Evolutionary conservation across 2,329 filamentous ascomycete species (phyloP).

Genomic region (Fusarium sp.): DNA sequence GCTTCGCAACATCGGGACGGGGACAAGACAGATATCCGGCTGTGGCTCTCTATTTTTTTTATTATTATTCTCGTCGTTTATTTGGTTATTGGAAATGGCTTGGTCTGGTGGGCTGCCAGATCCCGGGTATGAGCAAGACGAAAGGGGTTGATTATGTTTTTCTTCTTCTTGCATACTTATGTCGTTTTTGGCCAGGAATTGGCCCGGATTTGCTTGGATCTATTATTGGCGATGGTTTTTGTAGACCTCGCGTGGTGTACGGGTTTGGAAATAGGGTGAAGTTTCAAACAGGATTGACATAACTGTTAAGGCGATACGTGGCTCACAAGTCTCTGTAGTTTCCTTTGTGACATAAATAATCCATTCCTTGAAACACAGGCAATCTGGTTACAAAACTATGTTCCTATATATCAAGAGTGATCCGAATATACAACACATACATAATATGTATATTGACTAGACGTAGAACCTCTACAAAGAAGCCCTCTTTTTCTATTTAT

Average conservation of each 20-base stretch:
- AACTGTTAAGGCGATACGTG: conserved; percentile 14
- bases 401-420: neutral
- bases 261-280: conserved; percentile 20
- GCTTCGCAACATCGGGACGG: conserved; percentile 5
- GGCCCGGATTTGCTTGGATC: conserved; percentile 12
- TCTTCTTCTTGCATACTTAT: conserved; percentile 20
- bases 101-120: conserved; percentile 6
- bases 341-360: conserved; percentile 8
- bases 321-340: conserved; percentile 2
- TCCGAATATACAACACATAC: neutral
- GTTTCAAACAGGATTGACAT: conserved; percentile 14
- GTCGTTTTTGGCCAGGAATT: conserved; percentile 13
- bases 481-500: neutral
- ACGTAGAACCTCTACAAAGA: neutral
- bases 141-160: conserved; percentile 2
- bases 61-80: neutral
- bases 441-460: neutral
- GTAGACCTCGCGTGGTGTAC: conserved; percentile 17
- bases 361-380: neutral
- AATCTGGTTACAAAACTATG: neutral
- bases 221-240: conserved; percentile 11
- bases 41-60: neutral
- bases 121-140: conserved; percentile 10
- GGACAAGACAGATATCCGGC: conserved; percentile 14
- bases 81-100: neutral